Base-by-base conservation (phyloP, 2,329 filamentous ascomycete genomes). In the Neophaeococcomyces mojaviensis region DNA sequence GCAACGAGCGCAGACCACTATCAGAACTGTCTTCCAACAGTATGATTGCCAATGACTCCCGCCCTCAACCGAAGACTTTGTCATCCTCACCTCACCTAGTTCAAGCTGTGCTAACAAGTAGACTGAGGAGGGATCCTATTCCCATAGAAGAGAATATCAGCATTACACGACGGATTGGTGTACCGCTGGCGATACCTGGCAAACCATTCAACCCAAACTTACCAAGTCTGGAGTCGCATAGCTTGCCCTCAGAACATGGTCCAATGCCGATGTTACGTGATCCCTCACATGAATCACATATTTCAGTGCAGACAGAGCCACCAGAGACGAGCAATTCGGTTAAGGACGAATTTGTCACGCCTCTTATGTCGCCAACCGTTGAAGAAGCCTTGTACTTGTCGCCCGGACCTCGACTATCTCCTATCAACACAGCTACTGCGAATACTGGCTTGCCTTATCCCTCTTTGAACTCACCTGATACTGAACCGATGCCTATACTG, bases 21-120 rank as follows among this genome's bases (percentile, higher is more conserved):
- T 44, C 24, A 54, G 55, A 44, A 46, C 58, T 63, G 10, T 58
- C 58, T 10, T 61, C 62, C 41, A 62, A 63, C 48, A 61, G 64
- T 31, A 53, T 61, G 24, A 60, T 61, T 8, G 46, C 55, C 49
- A 52, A 15, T 50, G 54, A 35, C 48, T 5, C 43, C 22, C 16
- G 45, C 12, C 44, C 18, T 33, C 52, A 50, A 10, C 43, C 40
- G n/a, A 44, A 49, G 30, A 38, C 40, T 24, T 36, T 46, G 3
- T 52, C 52, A n/a, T 50, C 52, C 7, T 55, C 52, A 15, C 52
- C 52, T 5, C 50, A 52, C 9, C 34, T 53, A 30, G 39, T 49
- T 18, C 46, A 55, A 13, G 46, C 49, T 3, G 47, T 50, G 19
- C 37, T 55, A 9, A 45, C 50, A 35, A 57, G 50, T 36, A 47